phyloP scores from a whole-genome alignment of 106 monocot species.

The Dendrobium catenatum region DNA sequence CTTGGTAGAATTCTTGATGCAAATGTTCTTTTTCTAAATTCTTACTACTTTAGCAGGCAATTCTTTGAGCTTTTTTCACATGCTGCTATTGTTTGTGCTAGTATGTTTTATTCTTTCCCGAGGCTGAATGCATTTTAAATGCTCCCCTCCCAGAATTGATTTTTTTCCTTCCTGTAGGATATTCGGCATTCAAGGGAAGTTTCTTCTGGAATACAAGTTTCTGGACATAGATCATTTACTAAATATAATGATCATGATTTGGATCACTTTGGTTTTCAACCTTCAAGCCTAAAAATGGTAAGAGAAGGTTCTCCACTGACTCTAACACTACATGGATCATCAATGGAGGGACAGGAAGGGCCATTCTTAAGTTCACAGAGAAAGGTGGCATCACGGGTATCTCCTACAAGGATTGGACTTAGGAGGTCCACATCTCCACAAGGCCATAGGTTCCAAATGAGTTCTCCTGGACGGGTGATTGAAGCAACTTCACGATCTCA shows the following conservation, averaged over 20 bases:
- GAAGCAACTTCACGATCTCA: constrained; percentile 36
- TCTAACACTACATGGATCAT: constrained; percentile 5
- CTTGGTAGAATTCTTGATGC: background rate
- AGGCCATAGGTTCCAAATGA: constrained; percentile 19
- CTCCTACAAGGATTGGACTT: constrained; percentile 27
- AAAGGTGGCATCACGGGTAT: constrained; percentile 18
- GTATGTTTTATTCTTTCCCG: background rate
- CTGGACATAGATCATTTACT: constrained; percentile 18
- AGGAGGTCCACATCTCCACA: constrained; percentile 44
- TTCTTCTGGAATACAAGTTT: constrained; percentile 26
- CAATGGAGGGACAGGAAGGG: constrained; percentile 16
- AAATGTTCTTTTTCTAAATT: background rate
- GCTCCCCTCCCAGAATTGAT: background rate
- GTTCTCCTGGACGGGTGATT: constrained; percentile 21
- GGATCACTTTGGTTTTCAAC: constrained; percentile 19
- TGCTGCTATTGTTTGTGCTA: background rate
- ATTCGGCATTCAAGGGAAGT: constrained; percentile 15
- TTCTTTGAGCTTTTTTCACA: background rate
- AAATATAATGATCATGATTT: constrained; percentile 26
- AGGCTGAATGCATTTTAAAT: background rate
- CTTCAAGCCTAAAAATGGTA: constrained; percentile 15
- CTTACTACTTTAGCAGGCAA: background rate
- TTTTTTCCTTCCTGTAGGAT: constrained; percentile 19
- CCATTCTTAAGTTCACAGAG: constrained; percentile 21
- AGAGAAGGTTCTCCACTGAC: constrained; percentile 15